These are phyloP conservation scores for Chlamydomonas incerta DNA, from an alignment of 139 green algal species.

Conservation along the genomic window DNA sequence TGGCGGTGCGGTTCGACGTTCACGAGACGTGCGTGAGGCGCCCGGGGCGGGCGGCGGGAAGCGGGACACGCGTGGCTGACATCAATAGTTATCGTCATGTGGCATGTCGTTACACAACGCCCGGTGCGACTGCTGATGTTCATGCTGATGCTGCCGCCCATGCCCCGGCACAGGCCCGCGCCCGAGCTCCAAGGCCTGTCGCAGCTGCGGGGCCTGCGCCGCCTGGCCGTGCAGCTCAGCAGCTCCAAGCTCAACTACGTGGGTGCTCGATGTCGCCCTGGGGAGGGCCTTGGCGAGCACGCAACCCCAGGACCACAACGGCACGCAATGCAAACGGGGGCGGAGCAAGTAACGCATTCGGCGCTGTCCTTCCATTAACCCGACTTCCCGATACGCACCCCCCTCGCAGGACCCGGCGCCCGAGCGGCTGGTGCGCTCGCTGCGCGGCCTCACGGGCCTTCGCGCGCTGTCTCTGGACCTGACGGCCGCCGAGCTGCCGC, in stretches of 20 bases:
- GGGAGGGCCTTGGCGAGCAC: too few relatives aligned
- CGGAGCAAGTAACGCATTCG: too few relatives aligned
- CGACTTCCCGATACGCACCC: not conserved
- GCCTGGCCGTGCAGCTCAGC: not conserved
- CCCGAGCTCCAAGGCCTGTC: not conserved
- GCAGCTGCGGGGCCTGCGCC: not conserved
- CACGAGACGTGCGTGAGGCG: not conserved
- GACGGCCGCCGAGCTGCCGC: conserved; percentile 2
- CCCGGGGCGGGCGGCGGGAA: too few relatives aligned
- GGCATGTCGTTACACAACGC: too few relatives aligned
- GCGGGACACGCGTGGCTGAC: too few relatives aligned
- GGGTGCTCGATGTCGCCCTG: too few relatives aligned
- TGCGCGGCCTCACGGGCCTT: not conserved
- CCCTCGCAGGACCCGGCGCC: not conserved
- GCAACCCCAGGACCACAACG: too few relatives aligned
- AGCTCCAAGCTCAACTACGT: conserved; percentile 18
- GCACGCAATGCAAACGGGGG: too few relatives aligned
- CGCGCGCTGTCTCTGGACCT: conserved; percentile 16
- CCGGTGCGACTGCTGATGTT: too few relatives aligned
- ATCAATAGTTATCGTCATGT: too few relatives aligned
- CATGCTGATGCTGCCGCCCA: too few relatives aligned
- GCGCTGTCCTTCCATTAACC: not conserved
- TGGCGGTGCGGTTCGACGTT: conserved; percentile 1
- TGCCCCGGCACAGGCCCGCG: not conserved
- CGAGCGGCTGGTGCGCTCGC: not conserved